Evolutionary conservation across 805 yeast genomes (phyloP).

Genomic region (Saccharomycopsis sp.): DNA sequence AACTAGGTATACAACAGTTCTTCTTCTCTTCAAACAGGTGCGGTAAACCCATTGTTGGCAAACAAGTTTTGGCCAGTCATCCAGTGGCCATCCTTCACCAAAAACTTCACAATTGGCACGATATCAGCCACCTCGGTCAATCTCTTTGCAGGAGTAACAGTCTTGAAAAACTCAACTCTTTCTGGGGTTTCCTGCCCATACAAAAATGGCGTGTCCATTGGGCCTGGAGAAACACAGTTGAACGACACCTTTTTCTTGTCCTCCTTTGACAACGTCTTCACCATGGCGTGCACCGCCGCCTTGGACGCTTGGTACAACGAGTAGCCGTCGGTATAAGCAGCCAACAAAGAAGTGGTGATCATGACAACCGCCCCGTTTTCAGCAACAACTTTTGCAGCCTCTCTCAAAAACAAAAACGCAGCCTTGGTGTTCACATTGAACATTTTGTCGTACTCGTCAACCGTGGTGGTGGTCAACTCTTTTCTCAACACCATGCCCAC

Average conservation of each 20-base stretch:
- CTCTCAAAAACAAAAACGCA: constrained; percentile 53
- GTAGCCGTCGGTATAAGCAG: constrained; percentile 52
- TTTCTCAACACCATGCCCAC: constrained; percentile 62
- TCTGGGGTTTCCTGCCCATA: constrained; percentile 50
- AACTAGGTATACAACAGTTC: no score
- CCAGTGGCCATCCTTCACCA: constrained; percentile 61
- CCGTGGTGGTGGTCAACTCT: constrained; percentile 42
- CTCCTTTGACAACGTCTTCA: constrained; percentile 48
- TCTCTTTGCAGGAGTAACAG: constrained; percentile 39
- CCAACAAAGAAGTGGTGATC: constrained; percentile 54
- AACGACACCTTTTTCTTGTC: constrained; percentile 39
- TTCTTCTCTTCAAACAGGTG: no score
- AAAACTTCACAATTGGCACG: constrained; percentile 52
- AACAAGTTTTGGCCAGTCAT: constrained; percentile 61
- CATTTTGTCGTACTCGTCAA: constrained; percentile 48
- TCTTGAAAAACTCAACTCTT: constrained; percentile 46
- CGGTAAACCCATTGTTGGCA: constrained; percentile 59
- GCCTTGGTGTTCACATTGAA: constrained; percentile 45
- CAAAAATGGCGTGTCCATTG: constrained; percentile 59
- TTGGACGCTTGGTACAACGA: constrained; percentile 49
- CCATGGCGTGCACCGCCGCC: constrained; percentile 45
- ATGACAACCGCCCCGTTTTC: constrained; percentile 47
- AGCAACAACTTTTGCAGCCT: constrained; percentile 42
- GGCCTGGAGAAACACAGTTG: constrained; percentile 55
- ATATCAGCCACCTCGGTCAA: constrained; percentile 52